These are phyloP conservation scores for Wallacemonas sp. DNA, from an alignment of 208 protist species.

Conservation along the genomic window DNA sequence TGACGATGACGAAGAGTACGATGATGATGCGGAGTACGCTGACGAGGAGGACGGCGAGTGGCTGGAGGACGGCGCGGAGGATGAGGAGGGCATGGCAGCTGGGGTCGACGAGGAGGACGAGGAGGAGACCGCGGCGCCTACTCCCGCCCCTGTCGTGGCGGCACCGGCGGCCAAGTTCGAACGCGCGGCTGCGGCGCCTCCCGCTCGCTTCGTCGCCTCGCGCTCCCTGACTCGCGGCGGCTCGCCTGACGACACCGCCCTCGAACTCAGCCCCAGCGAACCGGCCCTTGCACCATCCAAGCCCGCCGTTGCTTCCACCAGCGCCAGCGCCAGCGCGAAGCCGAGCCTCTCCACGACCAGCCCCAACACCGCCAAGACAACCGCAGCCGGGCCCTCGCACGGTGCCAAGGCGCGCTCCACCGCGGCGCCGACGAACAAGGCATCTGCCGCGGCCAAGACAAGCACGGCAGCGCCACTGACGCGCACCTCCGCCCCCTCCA, in stretches of 20 bases:
- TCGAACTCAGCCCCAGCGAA: conserved; percentile 1
- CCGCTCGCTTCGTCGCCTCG: conserved; percentile 13
- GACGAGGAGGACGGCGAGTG: neutral
- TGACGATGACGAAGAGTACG: neutral
- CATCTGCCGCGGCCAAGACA: no score
- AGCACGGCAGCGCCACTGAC: no score
- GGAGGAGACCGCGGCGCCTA: conserved; percentile 18
- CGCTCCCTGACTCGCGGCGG: conserved; percentile 17
- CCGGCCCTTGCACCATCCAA: conserved; percentile 19
- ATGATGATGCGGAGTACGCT: neutral
- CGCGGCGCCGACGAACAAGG: no score
- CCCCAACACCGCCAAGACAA: no score
- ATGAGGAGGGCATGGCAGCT: conserved; percentile 22
- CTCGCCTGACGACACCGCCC: conserved; percentile 8
- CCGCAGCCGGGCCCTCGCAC: no score
- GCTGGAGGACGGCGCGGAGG: conserved; percentile 29
- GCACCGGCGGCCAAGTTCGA: conserved; percentile 1
- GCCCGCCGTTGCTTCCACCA: no score
- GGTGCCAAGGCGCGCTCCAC: no score
- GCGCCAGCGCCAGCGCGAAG: no score
- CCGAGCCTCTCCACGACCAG: no score
- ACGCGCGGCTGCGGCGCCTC: conserved; percentile 5
- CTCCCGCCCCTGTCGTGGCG: neutral
- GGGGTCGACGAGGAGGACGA: conserved; percentile 26
- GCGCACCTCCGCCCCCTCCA: no score